A percentile compares a stretch with the other conserved stretches of the same genome.
phyloP scores from a whole-genome alignment of 2,329 filamentous ascomycete genomes.

The Podosphaera fusca region DNA sequence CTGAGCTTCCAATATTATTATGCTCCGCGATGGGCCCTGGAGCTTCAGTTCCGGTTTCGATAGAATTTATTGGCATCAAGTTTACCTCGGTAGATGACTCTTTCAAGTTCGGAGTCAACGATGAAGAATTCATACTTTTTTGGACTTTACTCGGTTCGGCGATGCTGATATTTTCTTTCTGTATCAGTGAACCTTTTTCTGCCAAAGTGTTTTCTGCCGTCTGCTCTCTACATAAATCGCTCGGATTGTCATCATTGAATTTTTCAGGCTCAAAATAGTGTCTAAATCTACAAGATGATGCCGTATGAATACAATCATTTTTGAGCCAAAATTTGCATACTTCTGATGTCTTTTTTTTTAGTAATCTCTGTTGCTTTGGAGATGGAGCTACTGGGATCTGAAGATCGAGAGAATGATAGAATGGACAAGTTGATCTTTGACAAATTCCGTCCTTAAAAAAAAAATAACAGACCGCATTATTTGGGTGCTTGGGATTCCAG shows the following conservation, averaged over 20 bases:
- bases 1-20: too few relatives aligned
- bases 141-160: too few relatives aligned
- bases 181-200: too few relatives aligned
- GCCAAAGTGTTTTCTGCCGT: neutral
- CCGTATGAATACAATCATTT: neutral
- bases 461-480: slow-evolving; percentile 6
- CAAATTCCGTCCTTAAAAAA: slow-evolving; percentile 3
- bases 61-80: too few relatives aligned
- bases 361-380: neutral
- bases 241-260: neutral
- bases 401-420: slow-evolving; percentile 3
- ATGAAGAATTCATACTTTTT: too few relatives aligned
- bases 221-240: neutral
- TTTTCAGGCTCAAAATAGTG: too few relatives aligned
- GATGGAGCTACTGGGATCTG: slow-evolving; percentile 1
- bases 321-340: neutral
- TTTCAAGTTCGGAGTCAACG: neutral
- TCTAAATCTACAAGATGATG: too few relatives aligned
- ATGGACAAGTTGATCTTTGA: slow-evolving; percentile 4
- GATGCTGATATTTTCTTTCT: too few relatives aligned
- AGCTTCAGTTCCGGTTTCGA: too few relatives aligned
- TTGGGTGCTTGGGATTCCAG: slow-evolving; percentile 3
- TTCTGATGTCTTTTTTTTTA: neutral
- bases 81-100: too few relatives aligned
- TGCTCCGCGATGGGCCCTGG: too few relatives aligned